A percentile compares a stretch with the other conserved stretches of the same genome.
These are phyloP conservation scores for Cercospora sp. DNA, from an alignment of 2,329 filamentous ascomycete genomes.

Conservation along the genomic window DNA sequence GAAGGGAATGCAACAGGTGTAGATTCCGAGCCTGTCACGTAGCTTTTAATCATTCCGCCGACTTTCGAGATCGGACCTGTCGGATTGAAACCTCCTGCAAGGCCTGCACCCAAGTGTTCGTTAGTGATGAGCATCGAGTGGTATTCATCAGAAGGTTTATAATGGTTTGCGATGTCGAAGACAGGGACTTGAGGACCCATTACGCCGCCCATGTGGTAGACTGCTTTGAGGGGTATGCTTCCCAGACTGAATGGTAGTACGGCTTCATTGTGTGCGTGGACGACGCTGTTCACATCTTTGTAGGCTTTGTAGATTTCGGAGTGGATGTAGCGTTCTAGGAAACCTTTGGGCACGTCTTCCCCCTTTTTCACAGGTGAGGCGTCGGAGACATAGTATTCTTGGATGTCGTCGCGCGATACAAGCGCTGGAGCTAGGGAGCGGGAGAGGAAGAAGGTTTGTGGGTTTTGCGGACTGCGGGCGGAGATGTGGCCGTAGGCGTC, in stretches of 20 bases:
- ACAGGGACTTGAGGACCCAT: constrained; percentile 34
- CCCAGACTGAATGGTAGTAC: constrained; percentile 48
- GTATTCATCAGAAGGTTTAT: constrained; percentile 31
- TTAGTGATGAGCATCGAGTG: constrained; percentile 41
- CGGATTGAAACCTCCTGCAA: constrained; percentile 38
- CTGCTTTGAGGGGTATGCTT: constrained; percentile 45
- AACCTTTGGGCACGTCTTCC: constrained; percentile 33
- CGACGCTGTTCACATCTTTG: constrained; percentile 45
- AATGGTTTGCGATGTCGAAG: constrained; percentile 39
- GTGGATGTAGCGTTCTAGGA: constrained; percentile 49
- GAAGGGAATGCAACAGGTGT: constrained; percentile 27
- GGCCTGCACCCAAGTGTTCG: constrained; percentile 36
- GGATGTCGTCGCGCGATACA: constrained; percentile 44
- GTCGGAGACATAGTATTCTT: constrained; percentile 48
- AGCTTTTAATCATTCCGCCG: constrained; percentile 35
- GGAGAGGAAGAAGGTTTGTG: constrained; percentile 48
- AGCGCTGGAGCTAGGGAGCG: constrained; percentile 47
- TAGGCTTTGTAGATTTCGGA: constrained; percentile 48
- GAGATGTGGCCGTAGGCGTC: constrained; percentile 41
- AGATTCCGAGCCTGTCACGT: constrained; percentile 30
- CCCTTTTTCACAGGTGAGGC: constrained; percentile 34
- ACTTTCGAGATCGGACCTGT: constrained; percentile 32
- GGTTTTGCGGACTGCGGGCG: constrained; percentile 40
- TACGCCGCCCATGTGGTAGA: constrained; percentile 48
- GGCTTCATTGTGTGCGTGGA: constrained; percentile 46